Percentiles rank a stretch among this genome's conserved stretches.
Evolutionary conservation across 768 basidiomycete genomes (phyloP).

Genomic region (Mycena haematopus): DNA sequence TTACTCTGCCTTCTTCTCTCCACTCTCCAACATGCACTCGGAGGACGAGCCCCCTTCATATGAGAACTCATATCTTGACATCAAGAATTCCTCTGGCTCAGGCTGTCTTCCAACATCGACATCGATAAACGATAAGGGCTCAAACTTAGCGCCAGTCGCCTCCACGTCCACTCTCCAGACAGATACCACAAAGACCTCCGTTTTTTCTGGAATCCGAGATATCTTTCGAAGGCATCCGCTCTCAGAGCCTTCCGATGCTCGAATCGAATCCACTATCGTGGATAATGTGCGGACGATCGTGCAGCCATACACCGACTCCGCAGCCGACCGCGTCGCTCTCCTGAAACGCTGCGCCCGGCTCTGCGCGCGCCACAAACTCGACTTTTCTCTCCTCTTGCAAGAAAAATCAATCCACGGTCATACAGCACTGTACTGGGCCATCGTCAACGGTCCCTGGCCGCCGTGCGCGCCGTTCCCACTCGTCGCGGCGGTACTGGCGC

Average conservation of each 20-base stretch:
- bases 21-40: no score
- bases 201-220: neutral
- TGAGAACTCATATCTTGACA: no score
- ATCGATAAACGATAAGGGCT: no score
- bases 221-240: slow-evolving; percentile 3
- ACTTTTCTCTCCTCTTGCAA: slow-evolving; percentile 12
- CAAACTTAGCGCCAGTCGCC: no score
- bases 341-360: slow-evolving; percentile 14
- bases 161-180: no score
- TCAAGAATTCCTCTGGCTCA: no score
- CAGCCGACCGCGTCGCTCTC: slow-evolving; percentile 1
- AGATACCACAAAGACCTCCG: no score
- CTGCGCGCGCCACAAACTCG: slow-evolving; percentile 4
- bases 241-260: neutral
- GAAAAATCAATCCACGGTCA: slow-evolving; percentile 1
- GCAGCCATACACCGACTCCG: slow-evolving; percentile 3
- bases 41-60: no score
- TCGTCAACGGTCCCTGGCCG: slow-evolving; percentile 13
- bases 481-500: slow-evolving; percentile 3
- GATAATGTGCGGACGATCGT: slow-evolving; percentile 1
- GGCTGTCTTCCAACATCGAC: no score
- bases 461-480: slow-evolving; percentile 10
- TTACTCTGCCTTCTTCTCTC: no score
- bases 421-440: slow-evolving; percentile 17
- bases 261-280: neutral